Conservation (phyloP, 179 eudicot genomes). For the Silene noctiflora region DNA sequence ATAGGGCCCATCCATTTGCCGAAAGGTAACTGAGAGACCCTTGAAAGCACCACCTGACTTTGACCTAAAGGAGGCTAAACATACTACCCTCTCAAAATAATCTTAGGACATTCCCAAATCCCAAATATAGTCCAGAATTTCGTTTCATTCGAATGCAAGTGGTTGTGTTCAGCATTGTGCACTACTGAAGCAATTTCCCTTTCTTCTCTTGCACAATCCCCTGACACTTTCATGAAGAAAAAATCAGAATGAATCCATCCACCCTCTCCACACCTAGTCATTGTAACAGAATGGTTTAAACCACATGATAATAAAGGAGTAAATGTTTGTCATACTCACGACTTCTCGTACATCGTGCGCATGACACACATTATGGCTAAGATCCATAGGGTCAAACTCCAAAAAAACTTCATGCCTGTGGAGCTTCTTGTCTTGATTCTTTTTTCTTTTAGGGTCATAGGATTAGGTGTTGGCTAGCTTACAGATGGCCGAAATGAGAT, state of each 20-base stretch:
- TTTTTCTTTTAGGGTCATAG: background rate
- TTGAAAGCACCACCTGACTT: constrained; percentile 1
- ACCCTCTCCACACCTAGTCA: background rate
- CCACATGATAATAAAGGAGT: background rate
- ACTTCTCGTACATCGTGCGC: background rate
- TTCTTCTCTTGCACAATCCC: background rate
- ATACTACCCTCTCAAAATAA: background rate
- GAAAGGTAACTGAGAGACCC: background rate
- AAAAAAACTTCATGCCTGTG: background rate
- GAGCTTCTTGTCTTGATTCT: background rate
- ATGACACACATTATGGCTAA: background rate
- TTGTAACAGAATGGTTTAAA: background rate
- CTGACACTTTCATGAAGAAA: background rate
- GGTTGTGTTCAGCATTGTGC: background rate
- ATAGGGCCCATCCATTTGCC: background rate
- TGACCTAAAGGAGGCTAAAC: background rate
- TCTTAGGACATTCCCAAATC: background rate
- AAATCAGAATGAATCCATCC: background rate
- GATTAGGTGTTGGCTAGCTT: background rate
- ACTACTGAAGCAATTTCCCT: background rate
- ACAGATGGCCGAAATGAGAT: background rate
- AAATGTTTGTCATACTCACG: constrained; percentile 1
- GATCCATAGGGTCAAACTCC: background rate
- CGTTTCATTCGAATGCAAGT: background rate
- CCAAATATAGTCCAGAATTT: background rate